Evolutionary conservation across 345 rosid species (phyloP).

Genomic region (Syzygium aromaticum): DNA sequence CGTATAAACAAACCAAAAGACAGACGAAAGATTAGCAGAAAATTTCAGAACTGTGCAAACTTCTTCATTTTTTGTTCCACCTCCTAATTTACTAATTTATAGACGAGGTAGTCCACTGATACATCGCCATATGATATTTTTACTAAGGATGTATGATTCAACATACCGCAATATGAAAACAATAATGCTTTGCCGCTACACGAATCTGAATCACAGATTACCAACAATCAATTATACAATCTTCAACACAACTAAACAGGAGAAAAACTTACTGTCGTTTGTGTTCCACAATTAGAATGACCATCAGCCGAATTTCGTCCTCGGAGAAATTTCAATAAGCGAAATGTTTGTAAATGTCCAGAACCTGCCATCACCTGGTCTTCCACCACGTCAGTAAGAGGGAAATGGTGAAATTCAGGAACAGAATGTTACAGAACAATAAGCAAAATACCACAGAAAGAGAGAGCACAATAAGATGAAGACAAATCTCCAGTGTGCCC

Average conservation of each 20-base stretch:
- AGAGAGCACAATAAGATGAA: constrained; percentile 80
- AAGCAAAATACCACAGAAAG: constrained; percentile 60
- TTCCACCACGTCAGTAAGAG: background rate
- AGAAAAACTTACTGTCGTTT: constrained; percentile 68
- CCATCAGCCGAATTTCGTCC: constrained; percentile 71
- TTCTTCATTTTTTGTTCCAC: background rate
- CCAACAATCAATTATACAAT: background rate
- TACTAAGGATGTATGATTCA: background rate
- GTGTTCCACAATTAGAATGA: constrained; percentile 80
- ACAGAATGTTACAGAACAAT: background rate
- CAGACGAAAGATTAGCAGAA: background rate
- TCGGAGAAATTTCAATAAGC: constrained; percentile 79
- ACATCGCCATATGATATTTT: background rate
- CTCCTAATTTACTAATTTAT: background rate
- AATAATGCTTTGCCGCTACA: background rate
- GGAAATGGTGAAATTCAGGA: constrained; percentile 3
- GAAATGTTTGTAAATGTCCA: constrained; percentile 79
- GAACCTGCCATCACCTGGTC: constrained; percentile 96
- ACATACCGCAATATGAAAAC: background rate
- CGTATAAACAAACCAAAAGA: background rate
- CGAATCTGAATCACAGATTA: background rate
- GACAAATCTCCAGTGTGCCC: constrained; percentile 89
- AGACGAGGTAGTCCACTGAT: background rate
- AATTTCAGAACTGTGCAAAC: background rate
- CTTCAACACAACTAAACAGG: background rate